Conservation (phyloP, 768 basidiomycete species). For the Leucocoprinus sp. region DNA sequence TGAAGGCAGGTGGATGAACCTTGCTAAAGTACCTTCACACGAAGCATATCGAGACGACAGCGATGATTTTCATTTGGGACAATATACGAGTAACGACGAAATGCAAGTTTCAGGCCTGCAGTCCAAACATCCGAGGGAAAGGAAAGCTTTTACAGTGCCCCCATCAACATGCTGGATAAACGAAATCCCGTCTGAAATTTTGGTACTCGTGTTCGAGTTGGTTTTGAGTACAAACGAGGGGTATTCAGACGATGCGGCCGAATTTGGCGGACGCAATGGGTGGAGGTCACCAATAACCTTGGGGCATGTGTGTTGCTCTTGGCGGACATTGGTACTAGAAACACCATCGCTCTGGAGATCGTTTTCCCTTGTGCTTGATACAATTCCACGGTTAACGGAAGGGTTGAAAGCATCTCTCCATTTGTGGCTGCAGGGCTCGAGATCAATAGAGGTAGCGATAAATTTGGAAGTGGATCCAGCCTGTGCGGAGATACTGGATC, state of each 20-base stretch:
- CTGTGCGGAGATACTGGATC: neutral
- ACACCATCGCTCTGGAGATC: conserved; percentile 8
- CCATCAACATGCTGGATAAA: neutral
- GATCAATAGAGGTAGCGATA: conserved; percentile 1
- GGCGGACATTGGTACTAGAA: neutral
- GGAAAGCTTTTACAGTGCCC: neutral
- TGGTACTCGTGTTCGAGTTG: conserved; percentile 9
- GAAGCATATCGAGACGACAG: neutral
- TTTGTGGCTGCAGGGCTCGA: conserved; percentile 2
- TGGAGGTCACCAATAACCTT: conserved; percentile 1
- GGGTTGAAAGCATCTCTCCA: conserved; percentile 1
- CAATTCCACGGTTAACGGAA: neutral
- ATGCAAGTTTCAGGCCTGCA: neutral
- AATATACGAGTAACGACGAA: neutral
- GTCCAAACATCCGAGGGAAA: neutral
- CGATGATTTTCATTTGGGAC: neutral
- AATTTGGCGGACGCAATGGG: neutral
- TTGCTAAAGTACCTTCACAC: neutral
- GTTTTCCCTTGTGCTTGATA: conserved; percentile 4
- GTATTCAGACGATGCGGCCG: conserved; percentile 6
- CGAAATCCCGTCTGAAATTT: conserved; percentile 3
- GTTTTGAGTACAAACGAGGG: neutral
- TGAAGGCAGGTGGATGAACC: neutral
- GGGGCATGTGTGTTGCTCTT: conserved; percentile 6
- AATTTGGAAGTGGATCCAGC: conserved; percentile 7